Base-by-base conservation (phyloP, 768 basidiomycete genomes). In the Rubroboletus pulcherrimus region DNA sequence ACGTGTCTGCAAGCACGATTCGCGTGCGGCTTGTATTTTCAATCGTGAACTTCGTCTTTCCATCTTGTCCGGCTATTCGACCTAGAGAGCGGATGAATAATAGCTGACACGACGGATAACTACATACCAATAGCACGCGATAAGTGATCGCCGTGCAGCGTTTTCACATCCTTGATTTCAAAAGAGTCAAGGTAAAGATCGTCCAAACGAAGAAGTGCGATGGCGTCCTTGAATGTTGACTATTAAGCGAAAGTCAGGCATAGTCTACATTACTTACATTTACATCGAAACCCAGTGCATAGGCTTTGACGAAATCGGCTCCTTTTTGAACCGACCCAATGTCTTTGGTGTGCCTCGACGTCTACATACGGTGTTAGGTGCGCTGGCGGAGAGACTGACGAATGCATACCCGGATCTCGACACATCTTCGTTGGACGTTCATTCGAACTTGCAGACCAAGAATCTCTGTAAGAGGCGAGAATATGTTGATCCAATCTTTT, bases 151-250 rank as follows among this genome's bases (percentile, higher is more conserved):
- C 97, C 97, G 57, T 97, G 94, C 7, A 99, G 80, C 0, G 93
- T 96, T 76, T 99, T 99, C 50, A 98, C 94, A 63, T 99, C 97
- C 72, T 98, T 98, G 72, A 99, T 96, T 73, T 99, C 97, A 66
- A 97, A 97, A 3, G 95, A 94, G 66, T 98, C 97, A 44, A 99
- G 88, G 71, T 98, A 99, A 14, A 99, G 82, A 69, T 98, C 97
- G 68, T 99, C 97, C 64, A 99, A 71, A 58, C 97, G 85, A 34
- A 99, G 81, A 26, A 99, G 85, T 6, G 97, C 97, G 60, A 99
- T 91, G 6, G 96, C 87, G 63, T 99, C 97, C 92, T 98, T 58
- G 49, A 2, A 45, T 11, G 31, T 55, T 49, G 42, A 37, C n/a
- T 2, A 49, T 58, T 43, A 48, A 57, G 44, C 21, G 33, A 56